These are phyloP conservation scores for Phytophthora palmivora DNA, from an alignment of 352 stramenopile genomes.

Conservation along the genomic window DNA sequence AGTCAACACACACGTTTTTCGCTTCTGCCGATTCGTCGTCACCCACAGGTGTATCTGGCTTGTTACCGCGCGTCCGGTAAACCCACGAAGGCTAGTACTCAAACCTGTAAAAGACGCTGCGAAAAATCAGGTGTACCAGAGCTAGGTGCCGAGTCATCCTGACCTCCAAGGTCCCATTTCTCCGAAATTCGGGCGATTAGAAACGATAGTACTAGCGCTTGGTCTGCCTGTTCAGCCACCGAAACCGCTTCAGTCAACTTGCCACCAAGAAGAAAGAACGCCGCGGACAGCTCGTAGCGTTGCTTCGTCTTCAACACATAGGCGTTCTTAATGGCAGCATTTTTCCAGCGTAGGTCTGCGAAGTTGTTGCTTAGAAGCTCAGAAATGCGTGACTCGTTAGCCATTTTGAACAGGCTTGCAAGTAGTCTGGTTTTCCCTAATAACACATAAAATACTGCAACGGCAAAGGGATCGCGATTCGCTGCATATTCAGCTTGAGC, in stretches of 20 bases:
- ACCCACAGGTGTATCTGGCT: not conserved
- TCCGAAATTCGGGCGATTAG: conserved; percentile 80
- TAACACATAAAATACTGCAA: conserved; percentile 88
- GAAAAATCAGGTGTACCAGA: conserved; percentile 29
- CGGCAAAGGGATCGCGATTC: conserved; percentile 80
- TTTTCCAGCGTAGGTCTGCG: conserved; percentile 81
- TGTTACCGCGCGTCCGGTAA: conserved; percentile 7
- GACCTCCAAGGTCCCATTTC: conserved; percentile 69
- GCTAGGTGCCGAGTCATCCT: conserved; percentile 22
- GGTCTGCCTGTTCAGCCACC: conserved; percentile 77
- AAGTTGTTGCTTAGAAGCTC: conserved; percentile 89
- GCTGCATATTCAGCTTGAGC: conserved; percentile 81
- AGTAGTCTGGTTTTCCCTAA: conserved; percentile 87
- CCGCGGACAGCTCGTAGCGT: conserved; percentile 77
- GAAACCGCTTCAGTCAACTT: conserved; percentile 82
- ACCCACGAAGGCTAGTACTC: conserved; percentile 51
- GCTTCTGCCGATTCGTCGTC: conserved; percentile 22
- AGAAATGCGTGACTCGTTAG: conserved; percentile 76
- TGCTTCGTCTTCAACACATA: conserved; percentile 90
- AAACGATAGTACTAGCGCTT: conserved; percentile 79
- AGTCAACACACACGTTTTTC: conserved; percentile 62
- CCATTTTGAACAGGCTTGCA: conserved; percentile 86
- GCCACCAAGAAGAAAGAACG: conserved; percentile 85
- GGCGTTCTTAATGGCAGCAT: conserved; percentile 91
- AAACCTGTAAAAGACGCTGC: conserved; percentile 67